Evolutionary conservation across 164 flowering plant species (phyloP).

Genomic region (Houttuynia cordata): DNA sequence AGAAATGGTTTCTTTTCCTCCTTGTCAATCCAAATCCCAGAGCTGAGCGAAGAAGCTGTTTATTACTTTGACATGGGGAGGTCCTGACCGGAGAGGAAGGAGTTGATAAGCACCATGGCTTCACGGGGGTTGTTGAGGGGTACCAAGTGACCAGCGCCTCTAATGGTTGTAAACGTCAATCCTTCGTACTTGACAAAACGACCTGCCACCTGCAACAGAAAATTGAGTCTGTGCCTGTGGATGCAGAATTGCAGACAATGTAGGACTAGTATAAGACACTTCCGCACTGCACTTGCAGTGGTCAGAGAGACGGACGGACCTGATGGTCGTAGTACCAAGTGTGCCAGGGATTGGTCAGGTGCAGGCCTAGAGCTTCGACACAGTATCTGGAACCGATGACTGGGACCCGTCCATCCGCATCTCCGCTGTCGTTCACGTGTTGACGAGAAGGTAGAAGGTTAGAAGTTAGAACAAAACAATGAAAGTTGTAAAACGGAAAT

Average conservation of each 20-base stretch:
- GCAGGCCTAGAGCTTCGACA: slow-evolving; percentile 37
- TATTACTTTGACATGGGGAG: slow-evolving; percentile 18
- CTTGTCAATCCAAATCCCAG: no score
- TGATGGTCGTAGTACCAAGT: slow-evolving; percentile 51
- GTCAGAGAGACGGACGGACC: slow-evolving; percentile 28
- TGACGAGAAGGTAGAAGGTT: neutral
- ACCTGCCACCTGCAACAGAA: slow-evolving; percentile 50
- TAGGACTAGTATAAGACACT: neutral
- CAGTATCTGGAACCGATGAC: slow-evolving; percentile 52
- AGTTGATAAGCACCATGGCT: slow-evolving; percentile 39
- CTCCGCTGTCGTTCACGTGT: slow-evolving; percentile 34
- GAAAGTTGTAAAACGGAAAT: neutral
- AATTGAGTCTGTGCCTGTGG: neutral
- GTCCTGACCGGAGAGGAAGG: slow-evolving; percentile 31
- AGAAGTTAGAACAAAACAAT: neutral
- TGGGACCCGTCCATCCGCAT: slow-evolving; percentile 63
- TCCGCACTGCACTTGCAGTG: neutral
- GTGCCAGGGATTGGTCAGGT: slow-evolving; percentile 39
- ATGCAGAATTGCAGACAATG: neutral
- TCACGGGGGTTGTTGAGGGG: slow-evolving; percentile 56
- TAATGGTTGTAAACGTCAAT: slow-evolving; percentile 44
- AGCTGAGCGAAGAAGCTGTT: no score
- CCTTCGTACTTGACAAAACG: slow-evolving; percentile 53
- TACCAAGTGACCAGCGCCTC: slow-evolving; percentile 73
- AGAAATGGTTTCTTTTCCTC: no score